Percentiles rank a stretch among this genome's conserved stretches.
These are phyloP conservation scores for Sphaerulina populicola DNA, from an alignment of 2,329 filamentous ascomycete genomes.

Conservation along the genomic window DNA sequence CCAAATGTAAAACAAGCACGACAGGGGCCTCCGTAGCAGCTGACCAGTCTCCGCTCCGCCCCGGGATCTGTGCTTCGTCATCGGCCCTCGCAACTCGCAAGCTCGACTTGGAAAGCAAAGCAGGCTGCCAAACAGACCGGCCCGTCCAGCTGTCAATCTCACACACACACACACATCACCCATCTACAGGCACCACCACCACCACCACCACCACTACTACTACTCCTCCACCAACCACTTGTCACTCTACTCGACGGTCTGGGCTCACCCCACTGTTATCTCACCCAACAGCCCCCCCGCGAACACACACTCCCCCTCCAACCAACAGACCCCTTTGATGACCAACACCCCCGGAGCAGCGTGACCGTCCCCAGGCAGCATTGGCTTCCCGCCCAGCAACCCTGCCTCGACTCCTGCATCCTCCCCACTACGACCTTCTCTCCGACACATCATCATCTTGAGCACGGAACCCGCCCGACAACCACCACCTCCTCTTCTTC, in stretches of 20 bases:
- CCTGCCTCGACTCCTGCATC: background rate
- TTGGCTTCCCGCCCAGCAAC: conserved; percentile 3
- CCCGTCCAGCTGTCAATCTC: conserved; percentile 6
- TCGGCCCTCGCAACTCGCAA: conserved; percentile 9
- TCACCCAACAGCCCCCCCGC: background rate
- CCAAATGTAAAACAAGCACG: conserved; percentile 17
- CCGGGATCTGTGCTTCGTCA: conserved; percentile 14
- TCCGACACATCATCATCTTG: conserved; percentile 5
- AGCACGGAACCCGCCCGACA: conserved; percentile 5
- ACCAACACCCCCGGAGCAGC: conserved; percentile 12
- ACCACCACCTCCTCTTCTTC: conserved; percentile 1
- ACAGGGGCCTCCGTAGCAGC: conserved; percentile 16
- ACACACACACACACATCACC: background rate
- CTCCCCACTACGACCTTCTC: conserved; percentile 6
- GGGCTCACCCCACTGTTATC: background rate
- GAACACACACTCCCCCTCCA: background rate
- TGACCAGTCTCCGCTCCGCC: conserved; percentile 16
- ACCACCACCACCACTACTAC: background rate
- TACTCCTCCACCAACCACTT: background rate
- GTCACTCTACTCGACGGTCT: background rate
- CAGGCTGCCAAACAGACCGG: background rate
- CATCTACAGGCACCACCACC: background rate
- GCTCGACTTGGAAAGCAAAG: conserved; percentile 3
- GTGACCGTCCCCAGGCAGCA: conserved; percentile 18
- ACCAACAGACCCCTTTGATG: conserved; percentile 15